phyloP scores from a whole-genome alignment of 2,329 filamentous ascomycete genomes.

The Fonsecaea monophora region DNA sequence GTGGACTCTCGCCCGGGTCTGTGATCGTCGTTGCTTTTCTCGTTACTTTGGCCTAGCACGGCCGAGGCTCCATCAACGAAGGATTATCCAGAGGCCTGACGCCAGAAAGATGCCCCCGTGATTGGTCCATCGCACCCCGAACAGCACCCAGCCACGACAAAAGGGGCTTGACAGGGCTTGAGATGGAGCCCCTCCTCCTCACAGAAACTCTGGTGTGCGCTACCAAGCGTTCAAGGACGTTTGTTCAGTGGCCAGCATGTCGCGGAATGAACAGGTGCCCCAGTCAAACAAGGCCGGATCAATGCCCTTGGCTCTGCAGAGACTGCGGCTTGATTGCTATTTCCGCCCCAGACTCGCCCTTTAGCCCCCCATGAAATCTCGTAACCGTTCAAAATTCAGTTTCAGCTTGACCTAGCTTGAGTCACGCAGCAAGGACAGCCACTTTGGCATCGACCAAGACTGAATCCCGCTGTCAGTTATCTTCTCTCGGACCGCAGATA shows the following conservation, averaged over 20 bases:
- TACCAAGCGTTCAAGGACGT: slow-evolving; percentile 1
- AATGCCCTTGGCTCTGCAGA: slow-evolving; percentile 14
- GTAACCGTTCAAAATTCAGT: slow-evolving; percentile 20
- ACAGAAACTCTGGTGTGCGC: slow-evolving; percentile 10
- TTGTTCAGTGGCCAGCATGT: slow-evolving; percentile 15
- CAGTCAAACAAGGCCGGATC: slow-evolving; percentile 4
- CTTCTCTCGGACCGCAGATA: slow-evolving; percentile 1
- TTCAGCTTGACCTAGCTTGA: slow-evolving; percentile 25
- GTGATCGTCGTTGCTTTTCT: slow-evolving; percentile 11
- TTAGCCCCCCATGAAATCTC: slow-evolving; percentile 18
- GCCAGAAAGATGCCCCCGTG: neutral
- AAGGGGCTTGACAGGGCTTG: slow-evolving; percentile 16
- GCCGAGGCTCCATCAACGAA: slow-evolving; percentile 20
- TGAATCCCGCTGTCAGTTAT: neutral
- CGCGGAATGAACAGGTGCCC: slow-evolving; percentile 9
- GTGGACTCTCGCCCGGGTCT: neutral
- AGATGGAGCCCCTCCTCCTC: slow-evolving; percentile 11
- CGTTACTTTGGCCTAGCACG: neutral
- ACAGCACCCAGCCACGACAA: slow-evolving; percentile 10
- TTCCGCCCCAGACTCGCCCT: slow-evolving; percentile 9
- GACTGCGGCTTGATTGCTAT: slow-evolving; percentile 18
- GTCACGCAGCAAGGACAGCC: slow-evolving; percentile 24
- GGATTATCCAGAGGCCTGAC: slow-evolving; percentile 16
- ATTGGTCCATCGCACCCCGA: slow-evolving; percentile 15
- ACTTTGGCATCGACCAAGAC: slow-evolving; percentile 6